phyloP scores from a whole-genome alignment of 106 monocot genomes.

The Dactylorhiza incarnata region DNA sequence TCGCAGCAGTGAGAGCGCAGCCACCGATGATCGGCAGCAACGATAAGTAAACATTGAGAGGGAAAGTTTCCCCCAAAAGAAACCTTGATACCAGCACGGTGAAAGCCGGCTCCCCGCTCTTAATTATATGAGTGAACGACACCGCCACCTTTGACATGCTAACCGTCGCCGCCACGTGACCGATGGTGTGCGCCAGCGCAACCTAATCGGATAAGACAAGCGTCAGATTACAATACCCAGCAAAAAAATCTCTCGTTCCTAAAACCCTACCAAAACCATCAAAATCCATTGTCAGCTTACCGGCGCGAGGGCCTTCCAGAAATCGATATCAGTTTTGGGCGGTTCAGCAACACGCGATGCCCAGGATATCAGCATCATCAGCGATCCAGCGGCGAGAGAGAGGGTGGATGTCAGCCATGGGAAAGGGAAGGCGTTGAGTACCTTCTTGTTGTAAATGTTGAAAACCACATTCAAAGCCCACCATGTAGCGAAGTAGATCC shows the following conservation, averaged over 20 bases:
- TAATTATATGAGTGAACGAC: slow-evolving; percentile 80
- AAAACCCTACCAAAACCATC: neutral
- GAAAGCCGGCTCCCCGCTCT: slow-evolving; percentile 81
- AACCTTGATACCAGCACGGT: slow-evolving; percentile 78
- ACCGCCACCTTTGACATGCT: slow-evolving; percentile 91
- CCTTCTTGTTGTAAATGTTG: slow-evolving; percentile 99
- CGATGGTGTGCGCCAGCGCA: slow-evolving; percentile 75
- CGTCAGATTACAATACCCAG: too few relatives aligned
- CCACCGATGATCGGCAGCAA: slow-evolving; percentile 89
- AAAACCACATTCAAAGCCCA: slow-evolving; percentile 97
- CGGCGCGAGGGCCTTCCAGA: slow-evolving; percentile 32
- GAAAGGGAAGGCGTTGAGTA: slow-evolving; percentile 83
- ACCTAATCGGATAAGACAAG: slow-evolving; percentile 23
- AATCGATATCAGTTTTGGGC: slow-evolving; percentile 24
- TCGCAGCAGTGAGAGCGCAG: slow-evolving; percentile 70
- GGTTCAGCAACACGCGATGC: slow-evolving; percentile 16
- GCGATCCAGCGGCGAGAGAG: slow-evolving; percentile 25
- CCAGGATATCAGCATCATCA: slow-evolving; percentile 32
- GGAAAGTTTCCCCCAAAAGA: slow-evolving; percentile 76
- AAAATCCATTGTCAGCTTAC: neutral
- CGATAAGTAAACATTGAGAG: slow-evolving; percentile 47
- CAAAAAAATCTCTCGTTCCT: too few relatives aligned
- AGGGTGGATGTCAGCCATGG: slow-evolving; percentile 55
- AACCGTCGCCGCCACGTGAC: slow-evolving; percentile 77
- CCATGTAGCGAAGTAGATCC: slow-evolving; percentile 90